These are phyloP conservation scores for Candida morakotiae DNA, from an alignment of 805 yeast species.

Conservation along the genomic window DNA sequence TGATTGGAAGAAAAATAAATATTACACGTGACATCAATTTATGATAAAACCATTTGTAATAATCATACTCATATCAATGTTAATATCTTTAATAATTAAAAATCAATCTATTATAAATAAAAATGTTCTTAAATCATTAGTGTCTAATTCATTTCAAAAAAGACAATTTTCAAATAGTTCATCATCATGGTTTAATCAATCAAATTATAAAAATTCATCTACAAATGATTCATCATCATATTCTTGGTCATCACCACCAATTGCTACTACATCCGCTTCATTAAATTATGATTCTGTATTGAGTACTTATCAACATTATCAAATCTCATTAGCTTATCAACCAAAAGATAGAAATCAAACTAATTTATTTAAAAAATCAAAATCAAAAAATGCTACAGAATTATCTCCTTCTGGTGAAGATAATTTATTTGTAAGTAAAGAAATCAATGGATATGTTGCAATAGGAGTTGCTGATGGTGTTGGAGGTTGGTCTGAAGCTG, in stretches of 20 bases:
- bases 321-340: slow-evolving; percentile 66
- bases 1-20: slow-evolving; percentile 4
- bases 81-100: slow-evolving; percentile 10
- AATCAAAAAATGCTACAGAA: slow-evolving; percentile 28
- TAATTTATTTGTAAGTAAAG: slow-evolving; percentile 53
- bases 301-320: slow-evolving; percentile 34
- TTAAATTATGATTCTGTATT: slow-evolving; percentile 15
- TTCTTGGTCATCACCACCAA: slow-evolving; percentile 14
- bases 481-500: slow-evolving; percentile 95
- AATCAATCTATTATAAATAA: slow-evolving; percentile 1
- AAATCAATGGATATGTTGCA: slow-evolving; percentile 41
- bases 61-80: slow-evolving; percentile 16
- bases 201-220: slow-evolving; percentile 12
- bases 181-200: slow-evolving; percentile 4
- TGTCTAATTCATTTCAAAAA: neutral
- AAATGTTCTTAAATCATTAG: neutral
- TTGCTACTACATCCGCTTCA: slow-evolving; percentile 17
- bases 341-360: slow-evolving; percentile 63
- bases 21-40: slow-evolving; percentile 4
- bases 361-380: slow-evolving; percentile 34
- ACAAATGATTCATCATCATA: slow-evolving; percentile 12
- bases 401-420: slow-evolving; percentile 70
- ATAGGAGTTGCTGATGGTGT: slow-evolving; percentile 96
- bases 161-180: slow-evolving; percentile 5
- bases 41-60: slow-evolving; percentile 11